Evolutionary conservation across 176 grass and related monocot genomes (phyloP), one percentile per base, ranked within the genome.

Genomic region (Bromus sterilis): DNA sequence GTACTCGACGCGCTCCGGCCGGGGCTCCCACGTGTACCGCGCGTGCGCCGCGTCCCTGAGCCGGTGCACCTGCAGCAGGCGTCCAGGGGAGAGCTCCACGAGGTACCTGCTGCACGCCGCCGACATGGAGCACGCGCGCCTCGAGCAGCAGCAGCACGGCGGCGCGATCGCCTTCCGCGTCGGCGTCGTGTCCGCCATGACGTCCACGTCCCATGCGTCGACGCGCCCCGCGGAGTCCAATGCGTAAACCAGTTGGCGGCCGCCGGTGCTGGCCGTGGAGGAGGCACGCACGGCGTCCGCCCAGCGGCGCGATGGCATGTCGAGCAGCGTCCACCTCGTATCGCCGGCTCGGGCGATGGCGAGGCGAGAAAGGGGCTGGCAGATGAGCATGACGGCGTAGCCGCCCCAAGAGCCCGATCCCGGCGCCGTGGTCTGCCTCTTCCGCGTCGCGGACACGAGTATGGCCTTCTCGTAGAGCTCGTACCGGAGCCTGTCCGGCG

Each of bases 401-500:
- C 51, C 81, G 6, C 9, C 75, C 63, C 63, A 86, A 4, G 51
- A 9, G 3, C 33, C 71, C 64, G 66, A 33, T 13, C 56, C 20
- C 55, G 55, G 9, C n/a, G 11, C 48, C 18, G 48, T 18, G 0
- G 44, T 14, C 16, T 2, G 11, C 66, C 66, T 8, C 66, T 68
- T 15, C 32, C 62, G 24, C 4, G 82, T 86, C 14, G 74, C 0
- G 0, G 87, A 77, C 39, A 86, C 29, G 80, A 89, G 5, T 66
- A 89, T 36, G 36, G 85, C 87, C 61, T 93, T 93, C 77, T 85
- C 84, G 78, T 87, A 92, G 23, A 89, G 33, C 72, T 89, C 82
- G 48, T 42, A 93, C 21, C 87, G 71, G 43, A 93, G 80, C 77
- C 25, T 48, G 46, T 87, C 87, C 2, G 84, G 49, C 32, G 48